Conservation (phyloP, 2,329 filamentous ascomycete species). For the Mycosphaerella sp. region DNA sequence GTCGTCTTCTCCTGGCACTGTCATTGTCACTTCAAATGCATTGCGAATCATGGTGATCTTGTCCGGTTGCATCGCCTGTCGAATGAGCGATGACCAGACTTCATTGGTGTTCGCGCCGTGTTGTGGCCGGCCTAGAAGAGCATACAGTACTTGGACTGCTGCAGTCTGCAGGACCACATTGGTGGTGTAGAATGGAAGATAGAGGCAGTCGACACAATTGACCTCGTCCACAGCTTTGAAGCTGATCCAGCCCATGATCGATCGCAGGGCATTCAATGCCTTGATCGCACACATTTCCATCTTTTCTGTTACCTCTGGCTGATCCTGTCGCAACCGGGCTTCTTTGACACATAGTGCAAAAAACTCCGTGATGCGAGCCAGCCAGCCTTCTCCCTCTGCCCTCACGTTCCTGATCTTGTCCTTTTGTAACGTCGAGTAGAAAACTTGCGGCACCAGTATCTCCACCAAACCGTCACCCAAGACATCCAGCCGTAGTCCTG, state of each 20-base stretch:
- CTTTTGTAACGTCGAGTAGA: slow-evolving; percentile 64
- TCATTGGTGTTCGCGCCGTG: slow-evolving; percentile 63
- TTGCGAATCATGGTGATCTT: slow-evolving; percentile 29
- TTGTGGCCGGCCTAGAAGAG: slow-evolving; percentile 37
- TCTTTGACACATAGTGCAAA: slow-evolving; percentile 63
- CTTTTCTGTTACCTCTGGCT: slow-evolving; percentile 53
- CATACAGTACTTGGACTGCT: slow-evolving; percentile 33
- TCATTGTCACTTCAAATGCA: slow-evolving; percentile 26
- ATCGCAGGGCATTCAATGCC: slow-evolving; percentile 67
- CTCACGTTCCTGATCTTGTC: slow-evolving; percentile 64
- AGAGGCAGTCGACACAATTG: slow-evolving; percentile 63
- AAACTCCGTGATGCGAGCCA: slow-evolving; percentile 67
- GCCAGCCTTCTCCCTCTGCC: slow-evolving; percentile 78
- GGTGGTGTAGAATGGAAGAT: slow-evolving; percentile 61
- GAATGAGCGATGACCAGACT: slow-evolving; percentile 28
- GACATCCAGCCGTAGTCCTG: slow-evolving; percentile 72
- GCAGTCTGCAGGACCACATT: slow-evolving; percentile 70
- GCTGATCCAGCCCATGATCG: slow-evolving; percentile 80
- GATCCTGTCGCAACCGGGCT: slow-evolving; percentile 31
- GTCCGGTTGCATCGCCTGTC: slow-evolving; percentile 26
- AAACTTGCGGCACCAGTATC: slow-evolving; percentile 74
- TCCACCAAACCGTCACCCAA: slow-evolving; percentile 88
- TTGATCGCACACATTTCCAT: slow-evolving; percentile 58
- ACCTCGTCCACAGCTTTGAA: slow-evolving; percentile 71
- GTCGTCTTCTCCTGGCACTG: slow-evolving; percentile 64